Base-by-base conservation (phyloP, 2,329 filamentous ascomycete species). In the Lecanicillium sp. region DNA sequence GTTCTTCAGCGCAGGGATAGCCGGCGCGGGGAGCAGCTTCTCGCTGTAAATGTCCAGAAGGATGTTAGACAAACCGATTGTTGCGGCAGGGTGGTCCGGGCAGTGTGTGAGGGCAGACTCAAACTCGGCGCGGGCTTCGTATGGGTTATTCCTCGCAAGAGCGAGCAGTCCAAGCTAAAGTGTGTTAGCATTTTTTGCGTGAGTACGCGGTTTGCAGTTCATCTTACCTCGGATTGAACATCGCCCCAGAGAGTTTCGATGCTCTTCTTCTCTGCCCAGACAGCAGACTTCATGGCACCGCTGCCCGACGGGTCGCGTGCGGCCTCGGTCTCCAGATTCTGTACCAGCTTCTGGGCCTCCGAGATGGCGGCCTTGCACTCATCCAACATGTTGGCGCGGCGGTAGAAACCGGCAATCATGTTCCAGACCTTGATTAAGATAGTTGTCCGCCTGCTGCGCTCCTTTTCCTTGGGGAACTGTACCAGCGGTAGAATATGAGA, bases 231-330 rank as follows among this genome's bases (percentile, higher is more conserved):
- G 14, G 86, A 77, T 65, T 81, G 87, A 1, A 95, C 78, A 64
- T 97, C 90, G 24, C 79, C 90, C 84, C 85, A 88, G 38, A 94
- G 69, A 63, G 89, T 86, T 61, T 94, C 89, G 5, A 90, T 78
- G 58, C 86, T 89, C 69, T 87, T 91, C 37, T 81, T 81, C 52
- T 84, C 81, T 23, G 85, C 89, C 89, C 89, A 96, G 9, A 82
- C 81, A 17, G 78, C 75, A 36, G 81, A 69, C 44, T 78, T 78
- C 32, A 87, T 75, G 7, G 79, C 76, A 39, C 78, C 74, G 14
- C 78, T 77, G 29, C 78, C 84, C 1, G 80, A 80, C 2, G 78
- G 72, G 39, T 86, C 80, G 46, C 73, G 77, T 1, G 75, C 68
- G 1, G 84, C 70, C 40, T 90, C 82, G 0, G 71, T 65, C 64